A percentile compares a stretch with the other conserved stretches of the same genome.
Evolutionary conservation across 2,329 filamentous ascomycete species (phyloP).

Genomic region (Corinectria fuckeliana): DNA sequence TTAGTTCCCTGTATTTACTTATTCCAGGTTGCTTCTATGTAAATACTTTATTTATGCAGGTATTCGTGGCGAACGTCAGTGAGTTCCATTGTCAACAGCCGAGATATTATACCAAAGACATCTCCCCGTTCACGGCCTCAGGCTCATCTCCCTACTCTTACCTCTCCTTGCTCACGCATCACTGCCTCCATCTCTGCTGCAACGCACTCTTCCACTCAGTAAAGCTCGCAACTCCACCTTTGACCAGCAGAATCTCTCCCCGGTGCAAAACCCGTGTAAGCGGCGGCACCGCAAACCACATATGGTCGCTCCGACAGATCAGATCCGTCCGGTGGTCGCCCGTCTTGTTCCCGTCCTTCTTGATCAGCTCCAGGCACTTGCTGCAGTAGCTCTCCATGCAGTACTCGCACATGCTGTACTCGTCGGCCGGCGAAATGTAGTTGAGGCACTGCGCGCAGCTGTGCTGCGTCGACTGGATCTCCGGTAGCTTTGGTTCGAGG

Average conservation of each 20-base stretch:
- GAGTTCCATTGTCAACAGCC: neutral
- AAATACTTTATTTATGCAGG: neutral
- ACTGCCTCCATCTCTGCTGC: constrained; percentile 39
- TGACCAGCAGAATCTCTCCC: constrained; percentile 47
- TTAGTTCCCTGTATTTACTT: no score
- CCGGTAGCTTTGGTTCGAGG: constrained; percentile 46
- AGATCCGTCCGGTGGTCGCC: constrained; percentile 38
- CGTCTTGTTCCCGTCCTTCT: constrained; percentile 40
- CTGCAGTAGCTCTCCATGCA: constrained; percentile 50
- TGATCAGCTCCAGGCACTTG: constrained; percentile 44
- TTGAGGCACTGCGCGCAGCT: constrained; percentile 49
- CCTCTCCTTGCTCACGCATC: neutral
- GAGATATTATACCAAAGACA: neutral
- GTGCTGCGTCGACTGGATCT: constrained; percentile 43
- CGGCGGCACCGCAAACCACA: constrained; percentile 49
- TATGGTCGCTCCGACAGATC: constrained; percentile 46
- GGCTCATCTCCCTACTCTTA: neutral
- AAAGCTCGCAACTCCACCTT: constrained; percentile 43
- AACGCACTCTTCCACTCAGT: constrained; percentile 46
- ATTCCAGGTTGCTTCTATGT: neutral
- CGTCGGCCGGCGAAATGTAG: constrained; percentile 40
- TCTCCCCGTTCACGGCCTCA: neutral
- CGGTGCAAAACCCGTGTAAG: constrained; percentile 44
- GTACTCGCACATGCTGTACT: constrained; percentile 45
- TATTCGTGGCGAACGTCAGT: no score